Conservation (phyloP, 352 stramenopile species). For the Phytophthora fragariaefolia region DNA sequence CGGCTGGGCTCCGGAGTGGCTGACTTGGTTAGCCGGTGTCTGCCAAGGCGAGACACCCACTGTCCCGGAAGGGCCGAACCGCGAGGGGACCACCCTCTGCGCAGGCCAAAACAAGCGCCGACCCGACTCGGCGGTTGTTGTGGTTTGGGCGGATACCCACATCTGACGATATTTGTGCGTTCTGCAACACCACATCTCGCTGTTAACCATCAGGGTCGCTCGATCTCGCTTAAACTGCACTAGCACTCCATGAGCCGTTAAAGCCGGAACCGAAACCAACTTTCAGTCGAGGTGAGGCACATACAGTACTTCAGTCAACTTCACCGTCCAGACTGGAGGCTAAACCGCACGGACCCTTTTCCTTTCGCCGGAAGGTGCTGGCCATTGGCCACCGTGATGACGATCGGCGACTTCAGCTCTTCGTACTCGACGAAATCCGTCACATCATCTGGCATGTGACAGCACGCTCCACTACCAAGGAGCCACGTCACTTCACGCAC, state of each 20-base stretch:
- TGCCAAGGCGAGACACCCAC: too few species aligned
- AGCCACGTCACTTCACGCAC: neutral
- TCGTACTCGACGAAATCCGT: neutral
- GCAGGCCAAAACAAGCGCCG: too few species aligned
- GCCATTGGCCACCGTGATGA: neutral
- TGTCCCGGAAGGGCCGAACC: too few species aligned
- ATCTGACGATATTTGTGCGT: too few species aligned
- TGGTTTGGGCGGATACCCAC: too few species aligned
- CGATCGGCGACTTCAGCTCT: neutral
- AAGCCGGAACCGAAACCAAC: neutral
- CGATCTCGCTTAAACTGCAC: neutral
- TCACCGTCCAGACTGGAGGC: conserved; percentile 1
- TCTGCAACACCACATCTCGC: too few species aligned
- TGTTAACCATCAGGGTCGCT: too few species aligned
- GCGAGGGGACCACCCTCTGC: too few species aligned
- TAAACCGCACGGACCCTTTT: neutral
- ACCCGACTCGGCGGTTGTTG: too few species aligned
- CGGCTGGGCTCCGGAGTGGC: too few species aligned
- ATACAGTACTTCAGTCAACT: conserved; percentile 1
- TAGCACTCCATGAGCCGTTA: neutral
- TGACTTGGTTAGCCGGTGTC: too few species aligned
- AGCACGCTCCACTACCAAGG: neutral
- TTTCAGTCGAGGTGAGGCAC: neutral
- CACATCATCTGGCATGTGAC: neutral
- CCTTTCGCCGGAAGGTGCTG: neutral